Conservation (phyloP, 345 rosid species). For the Rubroshorea leprosula region DNA sequence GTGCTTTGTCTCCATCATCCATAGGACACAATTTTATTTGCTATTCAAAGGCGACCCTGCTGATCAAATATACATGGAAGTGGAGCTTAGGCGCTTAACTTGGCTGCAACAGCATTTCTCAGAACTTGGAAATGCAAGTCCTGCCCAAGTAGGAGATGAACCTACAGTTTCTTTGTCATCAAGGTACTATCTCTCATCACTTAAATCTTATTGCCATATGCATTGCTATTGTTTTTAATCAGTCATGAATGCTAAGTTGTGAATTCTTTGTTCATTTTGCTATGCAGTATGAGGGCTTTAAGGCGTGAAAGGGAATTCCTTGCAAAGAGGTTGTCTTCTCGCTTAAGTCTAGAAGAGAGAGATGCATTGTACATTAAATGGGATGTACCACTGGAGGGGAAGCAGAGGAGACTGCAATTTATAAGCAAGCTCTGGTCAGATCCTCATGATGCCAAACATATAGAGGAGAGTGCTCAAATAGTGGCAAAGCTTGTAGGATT, state of each 20-base stretch:
- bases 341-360: slow-evolving; percentile 73
- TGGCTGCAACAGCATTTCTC: slow-evolving; percentile 95
- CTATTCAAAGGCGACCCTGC: slow-evolving; percentile 92
- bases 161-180: slow-evolving; percentile 68
- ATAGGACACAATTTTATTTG: slow-evolving; percentile 90
- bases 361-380: slow-evolving; percentile 75
- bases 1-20: slow-evolving; percentile 82
- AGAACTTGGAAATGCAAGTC: slow-evolving; percentile 85
- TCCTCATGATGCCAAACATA: slow-evolving; percentile 77
- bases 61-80: slow-evolving; percentile 97
- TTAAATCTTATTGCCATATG: slow-evolving; percentile 2
- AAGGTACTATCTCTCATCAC: slow-evolving; percentile 33
- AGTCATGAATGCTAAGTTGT: too few species aligned
- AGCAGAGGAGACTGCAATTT: slow-evolving; percentile 91
- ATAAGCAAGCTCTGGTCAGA: slow-evolving; percentile 93
- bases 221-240: background rate
- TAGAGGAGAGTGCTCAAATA: slow-evolving; percentile 92
- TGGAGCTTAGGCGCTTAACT: slow-evolving; percentile 88
- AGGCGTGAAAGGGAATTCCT: slow-evolving; percentile 90
- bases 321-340: slow-evolving; percentile 74
- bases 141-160: slow-evolving; percentile 65
- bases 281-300: slow-evolving; percentile 66
- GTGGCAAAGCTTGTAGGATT: slow-evolving; percentile 95
- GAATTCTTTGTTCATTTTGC: background rate
- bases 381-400: slow-evolving; percentile 93